A percentile compares a stretch with the other conserved stretches of the same genome.
phyloP scores from a whole-genome alignment of 2,329 filamentous ascomycete genomes.

The Xylariaceae sp. region DNA sequence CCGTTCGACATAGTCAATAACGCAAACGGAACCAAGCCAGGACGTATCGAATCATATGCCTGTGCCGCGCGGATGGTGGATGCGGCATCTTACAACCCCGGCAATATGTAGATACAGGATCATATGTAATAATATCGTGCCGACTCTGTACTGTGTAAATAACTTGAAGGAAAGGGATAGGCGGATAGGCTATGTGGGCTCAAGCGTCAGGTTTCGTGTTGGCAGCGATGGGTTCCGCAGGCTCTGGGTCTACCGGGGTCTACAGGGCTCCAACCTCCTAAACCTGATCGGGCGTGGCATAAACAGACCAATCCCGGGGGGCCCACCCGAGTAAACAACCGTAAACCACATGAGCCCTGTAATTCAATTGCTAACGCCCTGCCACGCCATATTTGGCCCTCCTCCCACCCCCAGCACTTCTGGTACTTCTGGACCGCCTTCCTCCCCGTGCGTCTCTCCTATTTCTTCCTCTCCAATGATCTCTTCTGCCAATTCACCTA shows the following conservation, averaged over 20 bases:
- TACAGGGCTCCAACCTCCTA: slow-evolving; percentile 18
- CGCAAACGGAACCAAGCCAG: not conserved
- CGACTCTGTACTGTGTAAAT: not conserved
- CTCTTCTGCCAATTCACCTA: slow-evolving; percentile 36
- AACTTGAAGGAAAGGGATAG: no score
- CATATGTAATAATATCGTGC: no score
- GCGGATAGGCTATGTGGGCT: not conserved
- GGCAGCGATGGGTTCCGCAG: not conserved
- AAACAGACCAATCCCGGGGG: slow-evolving; percentile 31
- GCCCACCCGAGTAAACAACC: slow-evolving; percentile 36
- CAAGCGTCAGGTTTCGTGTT: not conserved
- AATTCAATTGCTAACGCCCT: slow-evolving; percentile 20
- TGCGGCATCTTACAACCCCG: not conserved
- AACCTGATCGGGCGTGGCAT: slow-evolving; percentile 28
- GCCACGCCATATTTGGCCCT: slow-evolving; percentile 27
- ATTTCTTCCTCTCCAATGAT: slow-evolving; percentile 39
- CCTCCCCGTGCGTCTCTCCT: slow-evolving; percentile 27
- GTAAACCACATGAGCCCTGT: slow-evolving; percentile 32
- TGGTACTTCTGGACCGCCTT: slow-evolving; percentile 24
- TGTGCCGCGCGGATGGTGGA: not conserved
- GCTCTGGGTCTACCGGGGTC: not conserved
- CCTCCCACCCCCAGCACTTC: slow-evolving; percentile 22
- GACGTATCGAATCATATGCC: no score
- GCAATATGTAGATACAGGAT: not conserved
- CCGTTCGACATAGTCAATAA: not conserved